These are phyloP conservation scores for Kodamaea plutei DNA, from an alignment of 1,139 yeast genomes.

Conservation along the genomic window DNA sequence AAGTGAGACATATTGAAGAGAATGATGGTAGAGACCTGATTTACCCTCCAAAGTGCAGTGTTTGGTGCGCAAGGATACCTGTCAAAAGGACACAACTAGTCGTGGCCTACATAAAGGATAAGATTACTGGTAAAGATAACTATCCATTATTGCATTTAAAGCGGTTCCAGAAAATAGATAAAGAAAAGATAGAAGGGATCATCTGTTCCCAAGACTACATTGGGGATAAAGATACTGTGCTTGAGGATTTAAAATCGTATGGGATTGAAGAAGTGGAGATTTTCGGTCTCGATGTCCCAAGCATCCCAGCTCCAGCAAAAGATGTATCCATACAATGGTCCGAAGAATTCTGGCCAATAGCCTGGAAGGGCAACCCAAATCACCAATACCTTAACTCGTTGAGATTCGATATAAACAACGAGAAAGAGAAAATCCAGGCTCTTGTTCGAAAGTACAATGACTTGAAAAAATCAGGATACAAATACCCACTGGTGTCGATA, in stretches of 20 bases:
- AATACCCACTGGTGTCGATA: conserved; percentile 17
- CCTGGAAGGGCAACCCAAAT: conserved; percentile 92
- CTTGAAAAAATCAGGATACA: conserved; percentile 1
- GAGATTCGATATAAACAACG: conserved; percentile 43
- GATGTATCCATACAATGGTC: conserved; percentile 67
- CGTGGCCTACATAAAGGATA: conserved; percentile 23
- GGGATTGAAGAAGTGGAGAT: conserved; percentile 1
- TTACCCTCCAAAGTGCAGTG: conserved; percentile 35
- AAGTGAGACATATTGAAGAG: conserved; percentile 32
- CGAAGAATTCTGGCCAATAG: conserved; percentile 69
- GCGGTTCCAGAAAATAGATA: conserved; percentile 24
- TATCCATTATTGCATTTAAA: conserved; percentile 29
- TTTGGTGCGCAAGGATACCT: conserved; percentile 51
- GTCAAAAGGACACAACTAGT: conserved; percentile 30
- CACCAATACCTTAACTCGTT: conserved; percentile 63
- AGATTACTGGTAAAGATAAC: conserved; percentile 25
- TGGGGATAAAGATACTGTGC: conserved; percentile 13
- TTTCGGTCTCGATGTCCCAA: conserved; percentile 37
- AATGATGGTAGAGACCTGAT: conserved; percentile 23
- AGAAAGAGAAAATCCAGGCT: conserved; percentile 33
- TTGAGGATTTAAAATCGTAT: conserved; percentile 1
- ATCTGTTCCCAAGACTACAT: conserved; percentile 25
- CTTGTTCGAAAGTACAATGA: conserved; percentile 18
- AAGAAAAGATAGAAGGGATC: conserved; percentile 11
- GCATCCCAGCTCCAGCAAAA: conserved; percentile 56